Evolutionary conservation across 345 rosid species (phyloP), one percentile per base, ranked within the genome.

Genomic region (Syzygium aqueum): DNA sequence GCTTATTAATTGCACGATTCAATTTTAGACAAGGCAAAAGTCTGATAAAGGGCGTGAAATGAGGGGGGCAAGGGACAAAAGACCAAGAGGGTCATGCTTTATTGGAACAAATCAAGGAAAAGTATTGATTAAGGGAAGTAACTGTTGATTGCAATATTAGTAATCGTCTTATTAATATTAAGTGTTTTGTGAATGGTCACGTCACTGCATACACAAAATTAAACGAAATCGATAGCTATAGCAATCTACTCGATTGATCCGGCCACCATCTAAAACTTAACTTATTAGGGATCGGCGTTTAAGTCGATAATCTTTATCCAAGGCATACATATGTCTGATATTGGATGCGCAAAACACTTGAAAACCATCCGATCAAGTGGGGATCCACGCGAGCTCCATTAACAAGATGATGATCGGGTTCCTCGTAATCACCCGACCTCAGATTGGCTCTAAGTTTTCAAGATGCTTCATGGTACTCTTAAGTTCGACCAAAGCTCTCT

Each of bases 321-420:
- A 56, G 4, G 9, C n/a, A 22, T 56, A 23, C 12, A 56, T 5
- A 17, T 67, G 11, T 2, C 1, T 17, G 2, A 33, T 11, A 33
- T 17, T 14, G 19, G 0, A 67, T 33, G 25, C 0, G 1, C 7
- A 33, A 33, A 19, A 67, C 3, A 9, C 8, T 17, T 11, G 13
- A 67, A 19, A 46, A 67, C 22, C 0, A 30, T 67, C 22, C 2
- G 3, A 67, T 17, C 22, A 7, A 3, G 11, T 17, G 3, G 23
- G 78, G 11, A 67, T 33, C 23, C 7, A 5, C 15, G 25, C 0
- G 0, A 67, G 17, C 1, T 67, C 6, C 3, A 33, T 33, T 8
- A 6, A 33, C 17, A 1, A 33, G 1, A 30, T 0, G 23, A 21
- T 3, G 7, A 67, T 15, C 5, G 80, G 23, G 46, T 67, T 33